Conservation (phyloP, 1,139 yeast genomes). For the Suhomyces terraborum region DNA sequence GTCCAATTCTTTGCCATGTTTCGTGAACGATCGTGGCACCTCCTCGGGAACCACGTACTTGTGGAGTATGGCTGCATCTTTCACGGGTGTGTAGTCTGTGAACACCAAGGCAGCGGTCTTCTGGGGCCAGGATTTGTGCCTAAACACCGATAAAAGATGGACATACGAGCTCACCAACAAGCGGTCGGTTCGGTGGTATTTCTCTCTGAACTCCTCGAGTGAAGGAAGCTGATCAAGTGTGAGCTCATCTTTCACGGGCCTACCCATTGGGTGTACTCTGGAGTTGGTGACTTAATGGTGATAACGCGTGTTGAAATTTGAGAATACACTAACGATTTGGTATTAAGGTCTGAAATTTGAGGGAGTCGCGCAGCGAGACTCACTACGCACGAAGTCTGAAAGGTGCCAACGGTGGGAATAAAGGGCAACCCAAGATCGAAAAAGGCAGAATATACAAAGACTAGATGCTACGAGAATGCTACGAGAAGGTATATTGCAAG, state of each 20-base stretch:
- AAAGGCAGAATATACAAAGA: no score
- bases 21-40: conserved; percentile 12
- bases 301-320: no score
- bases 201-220: background rate
- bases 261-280: no score
- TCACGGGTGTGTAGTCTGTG: conserved; percentile 23
- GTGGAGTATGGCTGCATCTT: conserved; percentile 14
- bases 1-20: conserved; percentile 17
- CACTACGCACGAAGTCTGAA: no score
- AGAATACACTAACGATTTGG: no score
- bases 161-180: conserved; percentile 3
- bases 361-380: no score
- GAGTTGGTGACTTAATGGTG: no score
- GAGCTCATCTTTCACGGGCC: background rate
- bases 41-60: conserved; percentile 1
- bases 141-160: conserved; percentile 7
- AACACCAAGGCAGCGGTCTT: conserved; percentile 21
- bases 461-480: no score
- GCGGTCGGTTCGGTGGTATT: background rate
- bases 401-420: no score
- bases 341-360: no score
- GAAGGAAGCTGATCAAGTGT: conserved; percentile 3
- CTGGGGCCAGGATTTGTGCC: conserved; percentile 16
- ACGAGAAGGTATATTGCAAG: no score
- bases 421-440: no score